Base-by-base conservation (phyloP, 2,329 filamentous ascomycete species). In the Beauveria australis region DNA sequence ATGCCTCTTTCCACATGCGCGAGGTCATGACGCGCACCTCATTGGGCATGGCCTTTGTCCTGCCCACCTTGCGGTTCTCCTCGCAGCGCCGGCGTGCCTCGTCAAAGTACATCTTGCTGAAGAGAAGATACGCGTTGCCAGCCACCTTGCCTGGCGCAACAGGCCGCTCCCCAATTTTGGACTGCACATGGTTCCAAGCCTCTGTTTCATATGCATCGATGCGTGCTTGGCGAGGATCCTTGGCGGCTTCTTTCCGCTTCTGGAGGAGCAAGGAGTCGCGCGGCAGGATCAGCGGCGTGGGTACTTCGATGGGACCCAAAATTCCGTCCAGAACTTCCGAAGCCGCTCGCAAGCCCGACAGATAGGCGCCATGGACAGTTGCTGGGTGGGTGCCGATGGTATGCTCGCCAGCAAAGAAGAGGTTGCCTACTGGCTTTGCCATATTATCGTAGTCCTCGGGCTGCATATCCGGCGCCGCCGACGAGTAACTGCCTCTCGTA, bases 401-500 rank as follows among this genome's bases (percentile, higher is more conserved):
- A 63, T 96, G 94, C 74, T 99, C 94, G 53, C 94, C 94, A 18
- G 93, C 94, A 73, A 99, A 99, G 74, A 93, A 91, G 9, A 99
- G 78, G 65, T 95, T 96, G 37, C 91, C 92, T 37, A 97, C 80
- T 1, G 89, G 79, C 53, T 84, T 83, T 2, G 94, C 91, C 90
- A 99, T 96, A 37, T 85, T 79, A 71, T 97, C 91, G 74, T 99
- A 99, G 71, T 99, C 94, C 57, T 92, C 89, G 2, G 89, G 84
- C 56, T 85, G 82, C 74, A 96, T 93, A 52, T 85, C 81, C 6
- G 92, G 88, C 0, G 90, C 92, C 1, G 96, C 91, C 65, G 91
- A 97, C 3, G 95, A 99, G 74, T 99, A 99, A 71, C 90, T 97
- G 37, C 94, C 94, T 64, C 89, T 82, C n/a, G 93, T 89, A 72